These are phyloP conservation scores for Selaginella tamariscina DNA, from an alignment of 75 land plant genomes.

Conservation along the genomic window DNA sequence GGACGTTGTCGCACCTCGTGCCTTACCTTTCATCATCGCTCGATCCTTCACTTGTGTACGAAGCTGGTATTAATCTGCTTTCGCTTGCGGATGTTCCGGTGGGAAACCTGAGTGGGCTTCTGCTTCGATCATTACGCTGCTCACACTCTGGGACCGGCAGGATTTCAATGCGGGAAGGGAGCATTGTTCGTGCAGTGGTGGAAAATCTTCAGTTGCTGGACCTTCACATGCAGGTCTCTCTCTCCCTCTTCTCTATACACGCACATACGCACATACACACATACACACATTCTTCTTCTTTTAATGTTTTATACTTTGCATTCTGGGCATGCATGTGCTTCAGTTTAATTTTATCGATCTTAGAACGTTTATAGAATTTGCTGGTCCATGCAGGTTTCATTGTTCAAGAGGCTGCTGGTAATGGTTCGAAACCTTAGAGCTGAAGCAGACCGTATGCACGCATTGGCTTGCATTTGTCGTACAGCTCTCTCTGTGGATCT, in stretches of 20 bases:
- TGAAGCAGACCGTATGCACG: conserved; percentile 98
- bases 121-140: conserved; percentile 70
- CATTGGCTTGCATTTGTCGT: conserved; percentile 91
- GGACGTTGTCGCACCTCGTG: conserved; percentile 76
- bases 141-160: conserved; percentile 93
- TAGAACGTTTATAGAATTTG: neutral
- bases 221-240: conserved; percentile 67
- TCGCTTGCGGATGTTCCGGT: conserved; percentile 94
- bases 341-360: neutral
- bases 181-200: conserved; percentile 88
- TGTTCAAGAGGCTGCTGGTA: conserved; percentile 81
- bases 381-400: conserved; percentile 46
- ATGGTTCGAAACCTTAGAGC: conserved; percentile 97
- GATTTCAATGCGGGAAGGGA: conserved; percentile 88
- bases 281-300: too few relatives aligned
- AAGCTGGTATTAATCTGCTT: conserved; percentile 84
- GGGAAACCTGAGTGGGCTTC: conserved; percentile 99
- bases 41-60: conserved; percentile 87
- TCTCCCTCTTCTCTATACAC: neutral
- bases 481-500: conserved; percentile 97
- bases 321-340: conserved; percentile 5
- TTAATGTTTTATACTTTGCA: neutral
- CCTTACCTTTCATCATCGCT: conserved; percentile 69
- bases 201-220: conserved; percentile 84
- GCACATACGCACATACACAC: too few relatives aligned